phyloP scores from a whole-genome alignment of 2,329 filamentous ascomycete genomes.

The Endoconidiophora polonica region DNA sequence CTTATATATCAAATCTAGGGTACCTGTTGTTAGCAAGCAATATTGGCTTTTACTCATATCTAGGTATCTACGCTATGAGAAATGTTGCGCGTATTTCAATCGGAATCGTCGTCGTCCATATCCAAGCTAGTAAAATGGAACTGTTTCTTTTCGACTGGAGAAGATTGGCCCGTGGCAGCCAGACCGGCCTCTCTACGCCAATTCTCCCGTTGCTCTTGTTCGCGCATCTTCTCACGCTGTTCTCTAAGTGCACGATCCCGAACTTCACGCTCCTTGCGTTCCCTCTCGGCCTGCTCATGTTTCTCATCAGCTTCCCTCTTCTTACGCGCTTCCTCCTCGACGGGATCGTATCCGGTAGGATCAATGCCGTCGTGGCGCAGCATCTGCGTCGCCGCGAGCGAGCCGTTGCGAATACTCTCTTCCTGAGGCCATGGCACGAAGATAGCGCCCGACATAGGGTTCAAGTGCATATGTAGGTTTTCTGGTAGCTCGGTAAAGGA shows the following conservation, averaged over 20 bases:
- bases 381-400: constrained; percentile 46
- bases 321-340: constrained; percentile 34
- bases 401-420: constrained; percentile 50
- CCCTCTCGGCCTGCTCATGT: constrained; percentile 29
- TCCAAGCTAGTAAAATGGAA: constrained; percentile 39
- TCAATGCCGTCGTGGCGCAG: constrained; percentile 46
- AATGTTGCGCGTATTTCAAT: not conserved
- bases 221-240: constrained; percentile 23
- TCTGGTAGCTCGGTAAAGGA: constrained; percentile 30
- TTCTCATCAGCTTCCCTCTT: constrained; percentile 33
- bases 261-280: constrained; percentile 29
- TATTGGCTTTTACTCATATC: too few relatives aligned
- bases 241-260: constrained; percentile 25
- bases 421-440: constrained; percentile 68
- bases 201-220: constrained; percentile 26
- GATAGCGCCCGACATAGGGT: constrained; percentile 37
- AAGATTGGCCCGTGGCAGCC: constrained; percentile 15
- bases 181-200: constrained; percentile 24
- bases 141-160: constrained; percentile 30
- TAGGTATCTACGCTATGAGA: too few relatives aligned
- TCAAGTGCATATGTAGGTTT: constrained; percentile 31
- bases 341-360: constrained; percentile 42
- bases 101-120: constrained; percentile 32
- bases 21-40: too few relatives aligned
- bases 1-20: too few relatives aligned